Conservation (phyloP, 768 basidiomycete genomes). For the Collybia sp. region DNA sequence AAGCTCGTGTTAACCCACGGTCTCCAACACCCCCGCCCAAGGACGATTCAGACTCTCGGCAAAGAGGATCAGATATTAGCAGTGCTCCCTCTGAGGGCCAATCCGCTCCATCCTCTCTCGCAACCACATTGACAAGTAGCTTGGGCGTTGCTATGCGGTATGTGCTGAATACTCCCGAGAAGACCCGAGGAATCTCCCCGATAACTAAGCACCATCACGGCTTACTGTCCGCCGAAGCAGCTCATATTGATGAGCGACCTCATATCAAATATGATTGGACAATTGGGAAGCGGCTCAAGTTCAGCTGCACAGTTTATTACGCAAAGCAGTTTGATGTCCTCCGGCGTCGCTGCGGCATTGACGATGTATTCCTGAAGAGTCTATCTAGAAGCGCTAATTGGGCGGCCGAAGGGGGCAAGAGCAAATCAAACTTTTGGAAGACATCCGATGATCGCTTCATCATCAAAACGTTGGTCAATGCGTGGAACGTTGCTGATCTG, state of each 20-base stretch:
- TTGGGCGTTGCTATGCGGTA: constrained; percentile 57
- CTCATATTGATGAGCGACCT: constrained; percentile 60
- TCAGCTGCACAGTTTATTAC: constrained; percentile 81
- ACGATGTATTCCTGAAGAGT: constrained; percentile 55
- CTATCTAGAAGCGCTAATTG: constrained; percentile 58
- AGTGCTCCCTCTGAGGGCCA: constrained; percentile 4
- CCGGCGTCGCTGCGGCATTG: constrained; percentile 62
- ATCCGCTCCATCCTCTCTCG: constrained; percentile 33
- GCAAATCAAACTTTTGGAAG: constrained; percentile 79
- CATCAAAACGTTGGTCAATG: constrained; percentile 81
- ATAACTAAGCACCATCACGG: constrained; percentile 42
- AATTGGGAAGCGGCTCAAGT: constrained; percentile 66
- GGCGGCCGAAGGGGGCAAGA: constrained; percentile 79
- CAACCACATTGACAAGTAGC: constrained; percentile 43
- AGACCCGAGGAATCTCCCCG: constrained; percentile 27
- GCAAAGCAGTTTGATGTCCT: constrained; percentile 75
- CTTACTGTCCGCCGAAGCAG: constrained; percentile 36
- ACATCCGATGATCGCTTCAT: constrained; percentile 73
- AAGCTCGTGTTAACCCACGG: constrained; percentile 5
- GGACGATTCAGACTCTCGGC: constrained; percentile 5
- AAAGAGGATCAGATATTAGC: background rate
- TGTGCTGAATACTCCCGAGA: constrained; percentile 36
- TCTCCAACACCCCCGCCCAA: constrained; percentile 23
- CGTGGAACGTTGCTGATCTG: constrained; percentile 86
- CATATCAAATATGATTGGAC: constrained; percentile 85